Evolutionary conservation across 441 rosid genomes (phyloP).

Genomic region (Gossypium aridum): DNA sequence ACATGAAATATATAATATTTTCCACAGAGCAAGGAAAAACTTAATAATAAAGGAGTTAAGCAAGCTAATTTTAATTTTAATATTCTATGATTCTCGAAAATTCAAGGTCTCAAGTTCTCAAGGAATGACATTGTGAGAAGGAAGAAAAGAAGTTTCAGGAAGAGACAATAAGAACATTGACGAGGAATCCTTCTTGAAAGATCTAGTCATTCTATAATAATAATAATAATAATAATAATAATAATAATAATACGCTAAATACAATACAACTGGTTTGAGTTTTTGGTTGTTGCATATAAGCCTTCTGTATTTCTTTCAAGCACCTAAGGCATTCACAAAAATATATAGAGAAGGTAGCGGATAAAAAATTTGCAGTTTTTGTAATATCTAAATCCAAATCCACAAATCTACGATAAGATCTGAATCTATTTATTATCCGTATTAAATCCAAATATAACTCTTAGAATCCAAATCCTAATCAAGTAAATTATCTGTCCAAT

Average conservation of each 20-base stretch:
- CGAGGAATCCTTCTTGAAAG: not conserved
- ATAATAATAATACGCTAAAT: not conserved
- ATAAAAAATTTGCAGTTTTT: not conserved
- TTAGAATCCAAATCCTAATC: not conserved
- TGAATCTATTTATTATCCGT: not conserved
- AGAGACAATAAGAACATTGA: not conserved
- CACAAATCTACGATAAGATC: not conserved
- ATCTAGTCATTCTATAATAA: not conserved
- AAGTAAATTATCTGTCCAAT: not conserved
- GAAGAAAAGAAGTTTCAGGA: not conserved
- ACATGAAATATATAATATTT: not conserved
- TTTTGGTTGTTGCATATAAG: not conserved
- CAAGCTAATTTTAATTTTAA: not conserved
- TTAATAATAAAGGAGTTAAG: not conserved
- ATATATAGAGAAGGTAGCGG: not conserved
- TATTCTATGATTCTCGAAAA: not conserved
- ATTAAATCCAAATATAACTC: not conserved
- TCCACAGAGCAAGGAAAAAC: not conserved
- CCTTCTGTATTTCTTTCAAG: not conserved
- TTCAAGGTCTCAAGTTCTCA: not conserved
- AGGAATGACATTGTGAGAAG: not conserved
- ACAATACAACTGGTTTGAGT: not conserved
- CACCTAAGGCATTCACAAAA: not conserved
- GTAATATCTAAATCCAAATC: not conserved
- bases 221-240: not conserved